phyloP scores from a whole-genome alignment of 371 early-diverging fungal genomes.

The Sporodiniella umbellata region DNA sequence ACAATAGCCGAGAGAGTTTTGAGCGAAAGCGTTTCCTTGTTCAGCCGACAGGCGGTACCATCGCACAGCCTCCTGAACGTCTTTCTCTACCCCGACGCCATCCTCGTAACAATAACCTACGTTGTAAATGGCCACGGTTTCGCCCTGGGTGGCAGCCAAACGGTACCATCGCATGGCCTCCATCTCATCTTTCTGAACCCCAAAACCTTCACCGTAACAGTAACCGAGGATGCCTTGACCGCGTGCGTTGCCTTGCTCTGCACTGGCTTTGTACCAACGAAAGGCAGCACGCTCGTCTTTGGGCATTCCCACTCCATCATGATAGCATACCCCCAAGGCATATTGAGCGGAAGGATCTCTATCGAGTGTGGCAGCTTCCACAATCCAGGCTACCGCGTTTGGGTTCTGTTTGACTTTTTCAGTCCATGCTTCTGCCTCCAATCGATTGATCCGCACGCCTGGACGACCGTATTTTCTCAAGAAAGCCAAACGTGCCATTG shows the following conservation, averaged over 20 bases:
- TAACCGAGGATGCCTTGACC: constrained; percentile 74
- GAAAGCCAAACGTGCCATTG: constrained; percentile 63
- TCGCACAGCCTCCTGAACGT: constrained; percentile 62
- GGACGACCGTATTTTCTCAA: constrained; percentile 76
- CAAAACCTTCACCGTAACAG: constrained; percentile 77
- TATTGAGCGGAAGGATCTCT: constrained; percentile 40
- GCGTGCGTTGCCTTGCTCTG: constrained; percentile 57
- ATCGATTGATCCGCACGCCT: constrained; percentile 61
- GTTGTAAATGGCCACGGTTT: constrained; percentile 76
- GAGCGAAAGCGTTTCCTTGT: constrained; percentile 76
- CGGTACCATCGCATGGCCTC: constrained; percentile 72
- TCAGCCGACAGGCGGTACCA: constrained; percentile 74
- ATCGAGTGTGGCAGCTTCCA: constrained; percentile 6
- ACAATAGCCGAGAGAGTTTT: constrained; percentile 77
- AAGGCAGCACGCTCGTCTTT: constrained; percentile 52
- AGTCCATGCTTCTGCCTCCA: constrained; percentile 64
- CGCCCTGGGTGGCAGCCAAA: constrained; percentile 59
- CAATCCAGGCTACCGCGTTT: constrained; percentile 50
- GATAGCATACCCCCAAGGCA: constrained; percentile 68
- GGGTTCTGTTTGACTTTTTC: constrained; percentile 17
- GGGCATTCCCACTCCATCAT: constrained; percentile 61
- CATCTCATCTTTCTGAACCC: constrained; percentile 61
- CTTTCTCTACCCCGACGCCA: constrained; percentile 72
- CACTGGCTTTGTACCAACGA: constrained; percentile 54
- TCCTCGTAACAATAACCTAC: constrained; percentile 81